Conservation (phyloP, 176 grass and related monocot genomes). For the Leersia perrieri region DNA sequence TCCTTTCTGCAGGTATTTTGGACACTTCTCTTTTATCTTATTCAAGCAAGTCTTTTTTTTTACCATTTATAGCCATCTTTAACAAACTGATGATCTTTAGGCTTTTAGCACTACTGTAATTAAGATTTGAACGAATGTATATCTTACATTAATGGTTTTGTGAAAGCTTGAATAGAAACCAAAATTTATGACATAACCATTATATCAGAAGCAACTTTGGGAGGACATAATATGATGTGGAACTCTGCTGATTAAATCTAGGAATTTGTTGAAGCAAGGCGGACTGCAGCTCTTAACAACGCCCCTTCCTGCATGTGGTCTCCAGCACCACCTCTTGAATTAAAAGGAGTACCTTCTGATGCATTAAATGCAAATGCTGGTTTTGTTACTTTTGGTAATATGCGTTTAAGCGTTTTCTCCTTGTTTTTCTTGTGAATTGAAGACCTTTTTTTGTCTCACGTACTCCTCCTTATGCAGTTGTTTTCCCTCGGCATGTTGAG, state of each 20-base stretch:
- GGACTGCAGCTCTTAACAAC: slow-evolving; percentile 76
- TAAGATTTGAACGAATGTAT: slow-evolving; percentile 3
- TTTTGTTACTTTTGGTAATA: slow-evolving; percentile 99
- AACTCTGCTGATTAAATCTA: slow-evolving; percentile 29
- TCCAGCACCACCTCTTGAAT: slow-evolving; percentile 70
- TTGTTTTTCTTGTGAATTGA: slow-evolving; percentile 7
- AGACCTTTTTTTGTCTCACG: slow-evolving; percentile 26
- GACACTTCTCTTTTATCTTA: slow-evolving; percentile 7
- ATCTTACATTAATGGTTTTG: slow-evolving; percentile 1
- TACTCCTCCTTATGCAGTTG: slow-evolving; percentile 53
- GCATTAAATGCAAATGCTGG: slow-evolving; percentile 93
- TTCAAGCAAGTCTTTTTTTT: slow-evolving; percentile 13
- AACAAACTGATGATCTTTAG: slow-evolving; percentile 15
- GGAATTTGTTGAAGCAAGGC: slow-evolving; percentile 99
- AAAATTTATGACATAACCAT: slow-evolving; percentile 4
- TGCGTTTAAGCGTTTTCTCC: neutral
- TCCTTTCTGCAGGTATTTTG: slow-evolving; percentile 90
- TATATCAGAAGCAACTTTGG: neutral
- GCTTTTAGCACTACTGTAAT: neutral
- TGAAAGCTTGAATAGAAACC: neutral
- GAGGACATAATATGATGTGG: neutral
- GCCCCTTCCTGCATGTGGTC: slow-evolving; percentile 97
- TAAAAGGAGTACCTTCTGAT: slow-evolving; percentile 75
- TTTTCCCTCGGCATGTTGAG: slow-evolving; percentile 89
- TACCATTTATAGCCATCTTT: neutral